These are phyloP conservation scores for Elaeis oleifera DNA, from an alignment of 202 grass and related monocot genomes.

Conservation along the genomic window DNA sequence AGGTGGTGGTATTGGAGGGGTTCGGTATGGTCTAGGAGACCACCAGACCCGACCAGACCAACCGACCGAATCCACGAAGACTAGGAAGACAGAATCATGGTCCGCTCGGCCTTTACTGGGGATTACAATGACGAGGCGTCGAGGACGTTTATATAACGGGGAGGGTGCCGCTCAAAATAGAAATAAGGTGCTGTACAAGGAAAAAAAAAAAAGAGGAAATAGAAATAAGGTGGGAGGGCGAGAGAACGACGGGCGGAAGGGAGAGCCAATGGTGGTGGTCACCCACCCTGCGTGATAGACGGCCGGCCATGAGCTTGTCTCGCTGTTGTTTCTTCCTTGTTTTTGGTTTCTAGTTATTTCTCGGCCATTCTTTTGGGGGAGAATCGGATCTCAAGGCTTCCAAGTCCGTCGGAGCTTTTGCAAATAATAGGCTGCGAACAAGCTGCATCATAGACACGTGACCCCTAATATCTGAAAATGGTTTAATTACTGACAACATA, in stretches of 20 bases:
- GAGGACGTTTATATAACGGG: slow-evolving; percentile 26
- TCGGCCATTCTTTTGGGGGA: no score
- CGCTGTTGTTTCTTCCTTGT: no score
- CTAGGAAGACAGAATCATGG: not conserved
- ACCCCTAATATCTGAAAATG: no score
- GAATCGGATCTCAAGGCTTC: no score
- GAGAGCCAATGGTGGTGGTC: slow-evolving; percentile 21
- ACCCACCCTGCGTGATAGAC: slow-evolving; percentile 11
- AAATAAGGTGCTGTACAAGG: no score
- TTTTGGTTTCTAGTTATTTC: no score
- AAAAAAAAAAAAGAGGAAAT: no score
- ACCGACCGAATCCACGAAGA: not conserved
- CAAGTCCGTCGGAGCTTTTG: no score
- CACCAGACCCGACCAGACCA: not conserved
- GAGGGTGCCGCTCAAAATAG: slow-evolving; percentile 25
- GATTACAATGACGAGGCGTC: not conserved
- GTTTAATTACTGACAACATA: no score
- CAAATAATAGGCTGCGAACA: no score
- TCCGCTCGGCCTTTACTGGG: not conserved
- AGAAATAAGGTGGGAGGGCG: slow-evolving; percentile 3
- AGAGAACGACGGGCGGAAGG: slow-evolving; percentile 14
- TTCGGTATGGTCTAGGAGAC: not conserved
- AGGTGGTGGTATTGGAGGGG: not conserved
- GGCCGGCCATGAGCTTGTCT: no score
- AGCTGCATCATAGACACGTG: no score